Conservation (phyloP, 352 stramenopile species). For the Hyaloperonospora brassicae region DNA sequence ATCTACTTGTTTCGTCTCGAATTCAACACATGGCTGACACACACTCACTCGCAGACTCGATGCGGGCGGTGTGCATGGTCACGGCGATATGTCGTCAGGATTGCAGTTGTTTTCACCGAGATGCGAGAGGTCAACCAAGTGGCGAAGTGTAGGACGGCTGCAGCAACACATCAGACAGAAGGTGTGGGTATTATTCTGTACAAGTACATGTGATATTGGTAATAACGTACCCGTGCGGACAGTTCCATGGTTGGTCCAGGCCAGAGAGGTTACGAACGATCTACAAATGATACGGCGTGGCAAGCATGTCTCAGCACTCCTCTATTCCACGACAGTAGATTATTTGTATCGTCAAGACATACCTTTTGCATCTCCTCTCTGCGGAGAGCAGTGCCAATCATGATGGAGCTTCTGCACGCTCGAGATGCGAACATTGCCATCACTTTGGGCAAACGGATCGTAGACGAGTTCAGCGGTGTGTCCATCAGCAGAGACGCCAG, state of each 20-base stretch:
- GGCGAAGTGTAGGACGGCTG: constrained; percentile 68
- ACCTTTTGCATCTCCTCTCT: constrained; percentile 90
- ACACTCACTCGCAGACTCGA: constrained; percentile 7
- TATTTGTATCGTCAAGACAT: not conserved
- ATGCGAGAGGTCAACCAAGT: constrained; percentile 55
- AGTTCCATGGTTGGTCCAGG: constrained; percentile 95
- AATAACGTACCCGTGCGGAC: constrained; percentile 76
- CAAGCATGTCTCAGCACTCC: not conserved
- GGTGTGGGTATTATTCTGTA: not conserved
- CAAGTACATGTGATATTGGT: not conserved
- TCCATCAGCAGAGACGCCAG: constrained; percentile 79
- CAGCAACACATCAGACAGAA: not conserved
- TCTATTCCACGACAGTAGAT: not conserved
- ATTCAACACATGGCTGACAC: constrained; percentile 16
- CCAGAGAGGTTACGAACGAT: constrained; percentile 85
- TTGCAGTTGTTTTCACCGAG: constrained; percentile 26
- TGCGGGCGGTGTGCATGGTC: constrained; percentile 10
- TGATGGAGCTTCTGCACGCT: constrained; percentile 92
- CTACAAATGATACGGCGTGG: constrained; percentile 14
- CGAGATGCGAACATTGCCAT: constrained; percentile 94
- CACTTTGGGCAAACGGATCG: constrained; percentile 88
- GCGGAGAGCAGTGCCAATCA: constrained; percentile 93
- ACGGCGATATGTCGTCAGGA: constrained; percentile 9
- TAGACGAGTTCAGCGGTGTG: constrained; percentile 35
- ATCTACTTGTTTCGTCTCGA: constrained; percentile 20